These are phyloP conservation scores for Kluyveromyces starmeri DNA, from an alignment of 805 yeast species.

Conservation along the genomic window DNA sequence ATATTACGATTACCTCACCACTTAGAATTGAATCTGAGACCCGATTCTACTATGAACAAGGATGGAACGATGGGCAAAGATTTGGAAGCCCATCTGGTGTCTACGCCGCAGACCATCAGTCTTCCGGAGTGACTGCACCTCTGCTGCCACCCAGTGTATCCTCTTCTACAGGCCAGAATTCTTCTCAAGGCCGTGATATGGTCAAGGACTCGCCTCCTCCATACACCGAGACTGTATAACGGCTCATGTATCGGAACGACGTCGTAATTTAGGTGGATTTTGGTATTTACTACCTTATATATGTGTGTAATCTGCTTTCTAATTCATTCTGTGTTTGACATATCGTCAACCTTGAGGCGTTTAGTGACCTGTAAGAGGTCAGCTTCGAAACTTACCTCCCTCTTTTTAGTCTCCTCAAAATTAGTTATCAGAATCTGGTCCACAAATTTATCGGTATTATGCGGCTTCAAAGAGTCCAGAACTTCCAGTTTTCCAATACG, in stretches of 20 bases:
- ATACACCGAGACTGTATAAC: conserved; percentile 9
- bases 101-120: conserved; percentile 2
- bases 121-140: background rate
- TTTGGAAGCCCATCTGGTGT: conserved; percentile 5
- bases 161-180: background rate
- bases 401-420: conserved; percentile 5
- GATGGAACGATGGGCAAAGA: conserved; percentile 26
- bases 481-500: conserved; percentile 15
- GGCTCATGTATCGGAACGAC: too few relatives aligned
- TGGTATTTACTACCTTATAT: background rate
- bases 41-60: conserved; percentile 24
- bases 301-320: background rate
- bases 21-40: conserved; percentile 18
- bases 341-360: background rate
- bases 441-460: conserved; percentile 12
- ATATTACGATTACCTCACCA: conserved; percentile 32
- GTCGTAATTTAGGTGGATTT: background rate
- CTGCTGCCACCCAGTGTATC: conserved; percentile 4
- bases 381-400: background rate
- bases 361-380: background rate
- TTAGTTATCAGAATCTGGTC: conserved; percentile 17
- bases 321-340: background rate
- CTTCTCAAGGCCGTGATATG: background rate
- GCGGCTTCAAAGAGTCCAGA: conserved; percentile 15
- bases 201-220: conserved; percentile 14